Base-by-base conservation (phyloP, 306 rosid genomes). In the Trifolium pratense region DNA sequence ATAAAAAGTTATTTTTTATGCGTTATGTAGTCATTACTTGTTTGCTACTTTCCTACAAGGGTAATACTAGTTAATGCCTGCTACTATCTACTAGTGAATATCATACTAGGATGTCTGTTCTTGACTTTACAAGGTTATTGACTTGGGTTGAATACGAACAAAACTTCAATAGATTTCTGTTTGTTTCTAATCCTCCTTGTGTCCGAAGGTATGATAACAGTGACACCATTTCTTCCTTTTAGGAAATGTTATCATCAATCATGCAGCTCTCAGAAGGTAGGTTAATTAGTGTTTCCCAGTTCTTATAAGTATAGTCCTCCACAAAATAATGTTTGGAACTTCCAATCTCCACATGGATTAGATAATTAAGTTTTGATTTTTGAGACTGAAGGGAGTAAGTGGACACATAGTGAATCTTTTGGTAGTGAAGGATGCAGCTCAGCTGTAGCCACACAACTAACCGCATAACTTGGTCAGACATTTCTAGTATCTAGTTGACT, bases 361-460 rank as follows among this genome's bases (percentile, higher is more conserved):
- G 60, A 14, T 56, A 37, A 39, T 29, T 32, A 45, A 21, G 7
- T 37, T 67, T 67, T 75, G 18, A 51, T 59, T 55, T 66, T 40
- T 67, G 18, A n/a, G n/a, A n/a, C n/a, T n/a, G n/a, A n/a, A n/a
- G n/a, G n/a, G n/a, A 66, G 63, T 23, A 5, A 46, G 65, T 21
- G 7, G 77, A 57, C 2, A 51, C 3, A 39, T 5, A 26, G 60
- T 10, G 59, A 29, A 58, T 57, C 57, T 66, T 75, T 63, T 65
- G 66, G 58, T 37, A 65, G 48, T 13, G 60, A 65, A 52, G 39
- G 73, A 51, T 66, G 59, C 59, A 66, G 60, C 23, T 17, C 68
- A 11, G 39, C 34, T 16, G 68, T 49, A 56, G n/a, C 58, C 79
- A 55, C 57, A 16, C 23, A 59, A 66, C 16, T 26, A 26, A 26